phyloP scores from a whole-genome alignment of 306 rosid genomes.

The Medicago ruthenica region DNA sequence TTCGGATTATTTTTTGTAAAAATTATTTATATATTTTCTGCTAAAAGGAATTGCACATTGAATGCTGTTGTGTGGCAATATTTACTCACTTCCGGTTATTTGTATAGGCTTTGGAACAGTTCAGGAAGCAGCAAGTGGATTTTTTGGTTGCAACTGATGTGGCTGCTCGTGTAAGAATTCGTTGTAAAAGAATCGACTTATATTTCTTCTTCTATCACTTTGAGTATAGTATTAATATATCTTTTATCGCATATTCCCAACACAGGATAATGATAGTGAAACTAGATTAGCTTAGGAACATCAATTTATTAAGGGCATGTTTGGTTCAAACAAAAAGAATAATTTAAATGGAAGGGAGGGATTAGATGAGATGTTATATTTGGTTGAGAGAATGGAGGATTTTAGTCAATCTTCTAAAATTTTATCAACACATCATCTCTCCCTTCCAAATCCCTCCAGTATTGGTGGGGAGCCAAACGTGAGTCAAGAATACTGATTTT shows the following conservation, averaged over 20 bases:
- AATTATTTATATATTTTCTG: neutral
- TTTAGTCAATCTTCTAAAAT: neutral
- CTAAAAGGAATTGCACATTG: neutral
- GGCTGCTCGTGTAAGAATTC: slow-evolving; percentile 89
- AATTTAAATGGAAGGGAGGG: neutral
- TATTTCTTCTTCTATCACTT: slow-evolving; percentile 19
- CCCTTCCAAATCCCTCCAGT: neutral
- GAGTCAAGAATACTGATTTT: neutral
- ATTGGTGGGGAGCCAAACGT: neutral
- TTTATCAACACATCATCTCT: neutral
- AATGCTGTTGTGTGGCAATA: slow-evolving; percentile 13
- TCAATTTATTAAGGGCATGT: neutral
- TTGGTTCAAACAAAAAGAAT: neutral
- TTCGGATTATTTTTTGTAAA: no score
- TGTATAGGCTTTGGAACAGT: slow-evolving; percentile 86
- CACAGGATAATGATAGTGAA: slow-evolving; percentile 16
- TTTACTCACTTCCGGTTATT: slow-evolving; percentile 42
- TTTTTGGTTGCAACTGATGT: slow-evolving; percentile 95
- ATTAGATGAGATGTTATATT: neutral
- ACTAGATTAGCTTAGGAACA: neutral
- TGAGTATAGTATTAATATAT: neutral
- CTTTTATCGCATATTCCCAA: slow-evolving; percentile 2
- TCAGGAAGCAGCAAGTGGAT: slow-evolving; percentile 84
- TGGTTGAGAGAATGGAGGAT: neutral
- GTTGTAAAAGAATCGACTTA: slow-evolving; percentile 25